Base-by-base conservation (phyloP, 1,139 yeast genomes). In the Saccharomyces hybrid region DNA sequence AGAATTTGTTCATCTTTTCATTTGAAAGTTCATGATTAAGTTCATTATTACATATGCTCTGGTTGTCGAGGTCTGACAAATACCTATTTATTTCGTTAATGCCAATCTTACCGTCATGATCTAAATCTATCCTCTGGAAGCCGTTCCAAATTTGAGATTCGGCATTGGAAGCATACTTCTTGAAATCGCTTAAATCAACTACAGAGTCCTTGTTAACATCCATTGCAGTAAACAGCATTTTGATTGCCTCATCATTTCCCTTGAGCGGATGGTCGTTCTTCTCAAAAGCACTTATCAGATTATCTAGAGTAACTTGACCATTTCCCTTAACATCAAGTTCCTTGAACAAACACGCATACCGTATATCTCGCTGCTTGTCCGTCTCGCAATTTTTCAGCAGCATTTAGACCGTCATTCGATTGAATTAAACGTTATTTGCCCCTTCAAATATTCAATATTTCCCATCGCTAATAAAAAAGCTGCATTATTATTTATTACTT, bases 61-160 rank as follows among this genome's bases (percentile, higher is more conserved):
- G 48, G 3, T 32, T 23, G 23, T 44, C 57, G 48, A 65, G 49
- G n/a, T 78, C 73, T 27, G 76, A 73, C 55, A 90, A 73, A 60
- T 91, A 93, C 28, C 72, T 75, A 48, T 79, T 78, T 52, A 90
- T 81, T 64, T 91, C 97, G 1, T 77, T 74, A 50, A 81, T 77
- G 50, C 81, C 81, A 44, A 90, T 77, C 57, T 72, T 78, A 1
- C 97, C 97, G 66, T 88, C 96, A 52, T 83, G 75, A 65, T 89
- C 91, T 53, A 75, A 75, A 69, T 90, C 97, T 47, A 90, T 78
- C 56, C 76, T 78, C 53, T 76, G 74, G 67, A 90, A 90, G 0
- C 96, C 93, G 50, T 72, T 74, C 53, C 79, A 77, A 55, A 90
- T 84, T 67, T 88, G 93, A 41, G 74, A 75, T 62, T 87, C 95